Conservation (phyloP, 2,329 filamentous ascomycete genomes). For the Chalaropsis ovoidea region DNA sequence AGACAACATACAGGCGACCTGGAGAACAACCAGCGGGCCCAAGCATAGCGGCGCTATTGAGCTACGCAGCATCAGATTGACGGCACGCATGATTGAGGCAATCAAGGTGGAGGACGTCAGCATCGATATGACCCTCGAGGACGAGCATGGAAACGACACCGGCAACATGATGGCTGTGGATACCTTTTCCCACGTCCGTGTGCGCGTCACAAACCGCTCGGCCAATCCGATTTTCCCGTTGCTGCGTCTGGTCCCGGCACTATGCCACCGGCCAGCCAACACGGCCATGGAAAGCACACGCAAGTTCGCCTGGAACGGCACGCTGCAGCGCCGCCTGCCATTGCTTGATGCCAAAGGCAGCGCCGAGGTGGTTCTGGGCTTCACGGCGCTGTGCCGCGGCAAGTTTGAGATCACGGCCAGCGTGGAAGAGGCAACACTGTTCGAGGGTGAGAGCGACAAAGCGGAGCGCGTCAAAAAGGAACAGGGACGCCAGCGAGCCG, state of each 20-base stretch:
- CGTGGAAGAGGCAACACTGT: constrained; percentile 66
- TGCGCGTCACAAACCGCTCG: constrained; percentile 67
- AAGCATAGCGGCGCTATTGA: constrained; percentile 59
- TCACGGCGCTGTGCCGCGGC: constrained; percentile 67
- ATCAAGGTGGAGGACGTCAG: constrained; percentile 70
- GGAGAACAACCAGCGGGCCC: constrained; percentile 49
- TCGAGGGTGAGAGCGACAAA: constrained; percentile 32
- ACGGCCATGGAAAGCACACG: constrained; percentile 71
- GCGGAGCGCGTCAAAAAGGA: constrained; percentile 28
- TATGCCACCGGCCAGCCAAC: constrained; percentile 61
- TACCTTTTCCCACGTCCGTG: constrained; percentile 56
- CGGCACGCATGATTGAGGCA: constrained; percentile 68
- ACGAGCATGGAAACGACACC: constrained; percentile 27
- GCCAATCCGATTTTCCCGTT: constrained; percentile 57
- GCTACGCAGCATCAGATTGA: constrained; percentile 63
- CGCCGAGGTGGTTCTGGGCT: constrained; percentile 54
- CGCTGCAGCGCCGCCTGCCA: constrained; percentile 64
- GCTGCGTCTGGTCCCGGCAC: constrained; percentile 64
- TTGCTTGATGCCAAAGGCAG: constrained; percentile 48
- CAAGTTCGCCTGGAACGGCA: constrained; percentile 75
- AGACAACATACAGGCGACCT: constrained; percentile 57
- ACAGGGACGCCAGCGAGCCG: constrained; percentile 37
- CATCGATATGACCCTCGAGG: constrained; percentile 39
- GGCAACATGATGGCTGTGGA: constrained; percentile 33
- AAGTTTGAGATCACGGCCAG: constrained; percentile 72